phyloP scores from a whole-genome alignment of 805 yeast species.

The Candida maltosa region DNA sequence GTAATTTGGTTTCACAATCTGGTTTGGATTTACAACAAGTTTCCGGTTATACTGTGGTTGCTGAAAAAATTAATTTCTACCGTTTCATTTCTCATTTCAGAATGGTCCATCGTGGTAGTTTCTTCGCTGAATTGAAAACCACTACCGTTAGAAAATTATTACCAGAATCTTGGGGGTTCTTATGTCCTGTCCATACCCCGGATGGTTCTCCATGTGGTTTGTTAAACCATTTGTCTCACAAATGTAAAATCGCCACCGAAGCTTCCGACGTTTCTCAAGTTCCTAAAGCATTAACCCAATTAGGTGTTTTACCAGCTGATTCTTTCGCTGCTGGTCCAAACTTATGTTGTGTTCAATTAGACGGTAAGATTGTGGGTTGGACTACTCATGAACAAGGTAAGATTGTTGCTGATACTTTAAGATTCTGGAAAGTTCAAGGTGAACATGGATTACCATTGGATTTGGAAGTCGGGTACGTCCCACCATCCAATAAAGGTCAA shows the following conservation, averaged over 20 bases:
- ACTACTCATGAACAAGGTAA: constrained; percentile 85
- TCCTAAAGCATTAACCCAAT: constrained; percentile 58
- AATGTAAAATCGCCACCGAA: constrained; percentile 80
- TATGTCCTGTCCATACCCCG: constrained; percentile 98
- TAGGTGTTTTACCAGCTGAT: constrained; percentile 82
- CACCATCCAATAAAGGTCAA: constrained; percentile 94
- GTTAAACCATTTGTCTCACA: constrained; percentile 93
- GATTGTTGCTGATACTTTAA: constrained; percentile 81
- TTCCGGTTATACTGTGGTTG: constrained; percentile 96
- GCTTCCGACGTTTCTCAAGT: constrained; percentile 72
- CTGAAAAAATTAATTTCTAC: constrained; percentile 95
- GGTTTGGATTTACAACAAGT: constrained; percentile 98
- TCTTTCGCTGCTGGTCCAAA: constrained; percentile 85
- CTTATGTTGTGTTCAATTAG: constrained; percentile 86
- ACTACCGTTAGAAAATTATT: constrained; percentile 93
- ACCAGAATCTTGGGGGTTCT: constrained; percentile 98
- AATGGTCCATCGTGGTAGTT: constrained; percentile 99
- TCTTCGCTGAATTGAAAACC: constrained; percentile 96
- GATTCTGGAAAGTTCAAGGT: constrained; percentile 91
- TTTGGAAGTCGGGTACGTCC: constrained; percentile 92
- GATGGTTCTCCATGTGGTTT: constrained; percentile 99
- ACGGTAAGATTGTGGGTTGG: constrained; percentile 93
- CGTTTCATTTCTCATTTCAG: constrained; percentile 97
- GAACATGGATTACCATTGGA: constrained; percentile 74
- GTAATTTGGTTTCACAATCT: constrained; percentile 94